These are phyloP conservation scores for Leccinum longicurvipes DNA, from an alignment of 768 basidiomycete genomes.

Conservation along the genomic window DNA sequence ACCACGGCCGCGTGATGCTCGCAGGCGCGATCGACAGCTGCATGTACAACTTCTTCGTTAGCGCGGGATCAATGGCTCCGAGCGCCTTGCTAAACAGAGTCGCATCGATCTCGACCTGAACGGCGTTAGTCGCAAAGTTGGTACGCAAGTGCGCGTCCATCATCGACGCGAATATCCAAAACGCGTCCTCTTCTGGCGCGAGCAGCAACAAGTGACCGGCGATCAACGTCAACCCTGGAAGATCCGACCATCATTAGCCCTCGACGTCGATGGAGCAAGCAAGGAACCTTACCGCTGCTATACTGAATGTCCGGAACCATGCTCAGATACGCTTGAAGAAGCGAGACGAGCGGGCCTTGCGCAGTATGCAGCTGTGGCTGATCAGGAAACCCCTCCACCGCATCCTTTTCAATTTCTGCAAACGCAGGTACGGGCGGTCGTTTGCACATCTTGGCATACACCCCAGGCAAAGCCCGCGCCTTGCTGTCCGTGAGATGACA, in stretches of 20 bases:
- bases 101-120: conserved; percentile 75
- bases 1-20: conserved; percentile 66
- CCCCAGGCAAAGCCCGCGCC: conserved; percentile 61
- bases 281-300: conserved; percentile 44
- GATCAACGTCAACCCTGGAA: conserved; percentile 62
- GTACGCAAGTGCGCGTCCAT: conserved; percentile 83
- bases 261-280: not conserved
- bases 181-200: conserved; percentile 84
- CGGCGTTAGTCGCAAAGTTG: conserved; percentile 60
- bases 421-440: conserved; percentile 49
- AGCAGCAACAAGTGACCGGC: conserved; percentile 70
- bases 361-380: conserved; percentile 57
- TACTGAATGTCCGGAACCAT: conserved; percentile 87
- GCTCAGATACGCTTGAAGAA: conserved; percentile 70
- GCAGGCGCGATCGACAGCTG: conserved; percentile 59
- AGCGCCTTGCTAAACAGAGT: conserved; percentile 66
- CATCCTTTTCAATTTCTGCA: conserved; percentile 59
- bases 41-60: conserved; percentile 66
- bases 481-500: conserved; percentile 75
- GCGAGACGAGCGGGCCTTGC: conserved; percentile 51
- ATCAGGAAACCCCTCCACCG: conserved; percentile 49
- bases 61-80: conserved; percentile 54
- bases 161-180: conserved; percentile 85
- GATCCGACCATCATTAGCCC: not conserved
- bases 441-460: conserved; percentile 62